These are phyloP conservation scores for Mycena leptocephala DNA, from an alignment of 768 basidiomycete genomes.

Conservation along the genomic window DNA sequence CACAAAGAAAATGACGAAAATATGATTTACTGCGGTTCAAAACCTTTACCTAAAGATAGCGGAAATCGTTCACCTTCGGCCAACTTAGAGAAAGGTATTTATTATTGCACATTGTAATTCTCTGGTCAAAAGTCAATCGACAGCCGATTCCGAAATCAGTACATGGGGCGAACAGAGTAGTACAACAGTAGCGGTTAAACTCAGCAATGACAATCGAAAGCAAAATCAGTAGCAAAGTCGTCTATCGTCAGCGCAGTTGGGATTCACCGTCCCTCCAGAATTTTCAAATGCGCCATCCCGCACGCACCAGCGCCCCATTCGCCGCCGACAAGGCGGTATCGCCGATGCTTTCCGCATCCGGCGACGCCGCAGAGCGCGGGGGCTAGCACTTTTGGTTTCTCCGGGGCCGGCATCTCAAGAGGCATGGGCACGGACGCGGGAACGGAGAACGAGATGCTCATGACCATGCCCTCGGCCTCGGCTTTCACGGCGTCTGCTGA, in stretches of 20 bases:
- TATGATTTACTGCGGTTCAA: too few relatives aligned
- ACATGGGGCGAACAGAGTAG: too few relatives aligned
- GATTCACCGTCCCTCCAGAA: slow-evolving; percentile 57
- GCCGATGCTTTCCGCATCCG: slow-evolving; percentile 70
- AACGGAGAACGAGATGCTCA: slow-evolving; percentile 71
- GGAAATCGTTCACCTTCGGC: too few relatives aligned
- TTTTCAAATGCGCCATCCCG: slow-evolving; percentile 76
- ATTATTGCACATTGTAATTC: too few relatives aligned
- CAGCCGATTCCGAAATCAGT: too few relatives aligned
- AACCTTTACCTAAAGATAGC: too few relatives aligned
- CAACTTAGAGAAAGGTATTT: too few relatives aligned
- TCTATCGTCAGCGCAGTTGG: not conserved
- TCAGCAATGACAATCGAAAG: too few relatives aligned
- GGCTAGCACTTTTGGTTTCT: not conserved
- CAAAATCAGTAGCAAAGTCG: not conserved
- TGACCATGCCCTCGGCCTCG: slow-evolving; percentile 35
- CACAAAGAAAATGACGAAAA: too few relatives aligned
- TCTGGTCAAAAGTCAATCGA: too few relatives aligned
- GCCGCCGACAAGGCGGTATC: slow-evolving; percentile 74
- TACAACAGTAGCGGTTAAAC: too few relatives aligned
- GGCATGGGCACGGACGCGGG: slow-evolving; percentile 50
- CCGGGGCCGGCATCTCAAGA: too few relatives aligned
- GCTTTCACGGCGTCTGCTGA: not conserved
- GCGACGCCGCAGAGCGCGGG: slow-evolving; percentile 66
- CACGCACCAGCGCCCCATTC: slow-evolving; percentile 79